A percentile compares a stretch with the other conserved stretches of the same genome.
Evolutionary conservation across 331 rosid species (phyloP).

Genomic region (Pyrus hybrid): DNA sequence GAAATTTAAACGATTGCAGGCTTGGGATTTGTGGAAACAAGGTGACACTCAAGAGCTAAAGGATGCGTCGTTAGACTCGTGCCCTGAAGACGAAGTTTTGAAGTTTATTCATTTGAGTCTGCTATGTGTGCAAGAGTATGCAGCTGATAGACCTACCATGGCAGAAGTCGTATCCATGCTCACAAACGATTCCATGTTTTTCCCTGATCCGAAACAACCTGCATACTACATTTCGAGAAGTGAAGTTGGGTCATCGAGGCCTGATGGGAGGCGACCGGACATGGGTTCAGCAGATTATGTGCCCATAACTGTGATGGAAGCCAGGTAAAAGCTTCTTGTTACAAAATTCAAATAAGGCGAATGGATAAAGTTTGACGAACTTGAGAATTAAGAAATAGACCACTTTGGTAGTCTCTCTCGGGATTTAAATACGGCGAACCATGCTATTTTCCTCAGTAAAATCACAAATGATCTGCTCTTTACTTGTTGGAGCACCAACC

Average conservation of each 20-base stretch:
- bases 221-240: conserved; percentile 1
- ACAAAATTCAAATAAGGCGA: neutral
- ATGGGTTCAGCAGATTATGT: neutral
- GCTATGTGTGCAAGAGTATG: conserved; percentile 23
- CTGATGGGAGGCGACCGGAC: neutral
- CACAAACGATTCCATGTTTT: neutral
- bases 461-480: neutral
- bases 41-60: neutral
- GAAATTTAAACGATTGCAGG: conserved; percentile 1
- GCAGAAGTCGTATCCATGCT: conserved; percentile 17
- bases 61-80: neutral
- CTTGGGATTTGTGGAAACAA: conserved; percentile 22
- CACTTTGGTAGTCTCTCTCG: no score
- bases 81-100: conserved; percentile 2
- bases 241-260: neutral
- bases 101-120: conserved; percentile 11
- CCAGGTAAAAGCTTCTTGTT: neutral
- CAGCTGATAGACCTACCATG: conserved; percentile 17
- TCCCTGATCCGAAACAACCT: conserved; percentile 14
- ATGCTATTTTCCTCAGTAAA: neutral
- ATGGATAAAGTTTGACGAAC: no score
- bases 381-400: no score
- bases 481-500: neutral
- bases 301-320: conserved; percentile 10
- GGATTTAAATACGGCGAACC: no score